Evolutionary conservation across 2,329 filamentous ascomycete species (phyloP), one percentile per base, ranked within the genome.

Genomic region (Aspergillus sp.): DNA sequence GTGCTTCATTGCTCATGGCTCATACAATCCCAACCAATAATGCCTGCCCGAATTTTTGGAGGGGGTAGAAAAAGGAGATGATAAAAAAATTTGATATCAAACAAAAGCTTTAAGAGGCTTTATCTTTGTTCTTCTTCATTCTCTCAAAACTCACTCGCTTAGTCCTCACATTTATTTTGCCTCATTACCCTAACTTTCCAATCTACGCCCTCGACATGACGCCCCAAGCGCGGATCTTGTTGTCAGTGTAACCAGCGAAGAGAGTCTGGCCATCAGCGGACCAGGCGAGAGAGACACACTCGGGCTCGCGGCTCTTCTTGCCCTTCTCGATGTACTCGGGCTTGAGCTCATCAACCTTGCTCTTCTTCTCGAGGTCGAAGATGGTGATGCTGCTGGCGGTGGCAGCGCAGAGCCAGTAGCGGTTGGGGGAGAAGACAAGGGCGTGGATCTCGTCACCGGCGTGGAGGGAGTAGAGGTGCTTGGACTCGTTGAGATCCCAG

Each of bases 361-460:
- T 96, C 93, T 99, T 99, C 93, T 99, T 99, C 91, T 99, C 95
- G 71, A 99, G 88, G 78, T 99, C 95, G 84, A 99, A 99, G 87
- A 99, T 98, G 87, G 97, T 97, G 87, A 99, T 98, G 87, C 88
- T 92, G 84, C 87, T 91, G 77, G 91, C 86, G 66, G 95, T 99
- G 78, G 95, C 95, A 77, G 95, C 95, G 87, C 95, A 99, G 72
- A 99, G 89, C 95, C 95, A 99, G 91, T 99, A 99, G 81, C 95
- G 90, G 91, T 99, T 99, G 78, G 95, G 95, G 67, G 95, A 98
- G 91, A 99, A 99, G 81, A 98, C 95, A 70, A 99, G 93, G 72
- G 95, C 93, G 85, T 99, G 95, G 86, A 99, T 99, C 89, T 98
- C 95, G 81, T 99, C 93, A 82, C 93, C 95, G 79, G 95, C 95